Percentiles rank a stretch among this genome's conserved stretches.
Conservation (phyloP, 257 asterid species). For the Galeopsis tetrahit region DNA sequence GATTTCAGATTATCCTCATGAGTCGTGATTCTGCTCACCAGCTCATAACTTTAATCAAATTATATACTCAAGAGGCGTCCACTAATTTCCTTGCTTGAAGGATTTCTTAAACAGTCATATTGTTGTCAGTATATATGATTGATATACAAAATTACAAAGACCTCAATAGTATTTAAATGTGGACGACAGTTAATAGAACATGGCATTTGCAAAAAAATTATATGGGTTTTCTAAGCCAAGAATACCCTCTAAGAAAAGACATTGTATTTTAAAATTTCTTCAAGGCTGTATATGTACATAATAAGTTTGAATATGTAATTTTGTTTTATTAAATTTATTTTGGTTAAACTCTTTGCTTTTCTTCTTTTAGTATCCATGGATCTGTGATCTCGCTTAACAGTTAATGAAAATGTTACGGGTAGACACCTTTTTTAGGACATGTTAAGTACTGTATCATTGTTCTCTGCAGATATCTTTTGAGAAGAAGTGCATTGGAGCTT, state of each 20-base stretch:
- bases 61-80: slow-evolving; percentile 24
- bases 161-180: slow-evolving; percentile 7
- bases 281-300: slow-evolving; percentile 22
- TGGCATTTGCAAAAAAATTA: slow-evolving; percentile 23
- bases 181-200: background rate
- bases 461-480: slow-evolving; percentile 79
- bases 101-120: slow-evolving; percentile 16
- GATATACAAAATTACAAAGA: slow-evolving; percentile 7
- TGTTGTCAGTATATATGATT: slow-evolving; percentile 12
- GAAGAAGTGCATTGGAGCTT: slow-evolving; percentile 97
- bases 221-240: slow-evolving; percentile 13
- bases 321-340: slow-evolving; percentile 14
- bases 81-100: slow-evolving; percentile 29
- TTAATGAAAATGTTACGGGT: slow-evolving; percentile 18
- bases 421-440: slow-evolving; percentile 25
- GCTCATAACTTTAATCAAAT: slow-evolving; percentile 26
- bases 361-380: slow-evolving; percentile 25
- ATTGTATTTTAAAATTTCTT: slow-evolving; percentile 22
- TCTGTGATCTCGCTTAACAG: slow-evolving; percentile 28
- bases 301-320: slow-evolving; percentile 17
- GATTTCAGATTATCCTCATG: slow-evolving; percentile 24
- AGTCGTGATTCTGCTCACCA: slow-evolving; percentile 20
- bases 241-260: slow-evolving; percentile 22
- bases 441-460: slow-evolving; percentile 31
- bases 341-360: slow-evolving; percentile 21